Base-by-base conservation (phyloP, 352 stramenopile species). In the Globisporangium megalacanthum region DNA sequence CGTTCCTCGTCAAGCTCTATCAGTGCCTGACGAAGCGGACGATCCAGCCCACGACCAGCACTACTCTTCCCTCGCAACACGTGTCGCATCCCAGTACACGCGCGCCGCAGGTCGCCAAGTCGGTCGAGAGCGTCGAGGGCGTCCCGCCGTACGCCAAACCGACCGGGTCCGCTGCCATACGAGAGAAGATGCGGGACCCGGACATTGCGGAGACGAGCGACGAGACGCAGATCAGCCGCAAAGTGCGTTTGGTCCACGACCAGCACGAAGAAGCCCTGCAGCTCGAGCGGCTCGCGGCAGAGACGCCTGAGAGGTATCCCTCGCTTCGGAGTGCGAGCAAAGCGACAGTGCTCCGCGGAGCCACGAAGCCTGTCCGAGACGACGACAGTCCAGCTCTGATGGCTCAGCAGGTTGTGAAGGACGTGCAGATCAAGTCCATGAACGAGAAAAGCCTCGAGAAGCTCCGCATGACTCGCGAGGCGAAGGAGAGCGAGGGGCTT, bases 361-460 rank as follows among this genome's bases (percentile, higher is more conserved):
- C 79, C 13, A 89, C 70, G 0, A 85, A 82, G 45, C 77, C 77
- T 48, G 78, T 88, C 54, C 73, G 78, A n/a, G 87, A 88, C 17
- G 83, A 92, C 49, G 74, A 75, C 25, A 73, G 67, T 15, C 78
- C 81, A 0, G 62, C 77, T 9, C 50, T 87, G 2, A 72, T 82
- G 61, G 76, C 86, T 19, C 73, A 89, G 54, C 72, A 94, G 17
- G 74, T 91, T 14, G 88, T 96, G 19, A 88, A 92, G 59, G 80
- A 96, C 52, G 88, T 97, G 22, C 77, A 96, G 62, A 95, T 97
- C 57, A 95, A 95, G 61, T 82, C 91, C 20, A 85, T 95, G 49
- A 91, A 89, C 61, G 75, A 89, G 29, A 82, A 86, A 59, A 89
- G 85, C 14, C 66, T 96, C 9, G 86, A 93, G 51, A 91, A 94